Evolutionary conservation across 2,329 filamentous ascomycete species (phyloP).

Genomic region (Epichloe hybrida): DNA sequence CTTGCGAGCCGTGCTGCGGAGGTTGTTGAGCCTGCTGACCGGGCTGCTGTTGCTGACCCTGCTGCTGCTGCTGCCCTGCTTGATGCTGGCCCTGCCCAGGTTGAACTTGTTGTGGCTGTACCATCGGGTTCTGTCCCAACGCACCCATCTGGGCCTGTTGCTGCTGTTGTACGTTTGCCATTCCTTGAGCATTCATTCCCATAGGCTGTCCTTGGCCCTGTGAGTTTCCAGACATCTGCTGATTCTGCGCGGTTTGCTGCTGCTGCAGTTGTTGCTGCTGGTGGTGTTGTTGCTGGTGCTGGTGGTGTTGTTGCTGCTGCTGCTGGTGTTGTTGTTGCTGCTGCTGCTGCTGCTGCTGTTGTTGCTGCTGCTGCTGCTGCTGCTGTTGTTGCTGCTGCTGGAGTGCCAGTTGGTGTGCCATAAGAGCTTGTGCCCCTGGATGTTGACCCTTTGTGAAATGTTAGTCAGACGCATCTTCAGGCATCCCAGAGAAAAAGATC

Average conservation of each 20-base stretch:
- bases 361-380: constrained; percentile 33
- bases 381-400: constrained; percentile 23
- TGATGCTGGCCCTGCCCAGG: constrained; percentile 12
- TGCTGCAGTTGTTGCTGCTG: constrained; percentile 20
- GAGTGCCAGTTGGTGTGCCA: too few relatives aligned
- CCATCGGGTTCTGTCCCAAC: constrained; percentile 7
- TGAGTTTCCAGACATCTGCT: constrained; percentile 28
- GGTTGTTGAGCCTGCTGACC: constrained; percentile 32
- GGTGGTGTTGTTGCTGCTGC: constrained; percentile 10
- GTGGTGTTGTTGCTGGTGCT: constrained; percentile 27
- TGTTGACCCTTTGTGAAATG: too few relatives aligned
- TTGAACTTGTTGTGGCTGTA: constrained; percentile 10
- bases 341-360: constrained; percentile 29
- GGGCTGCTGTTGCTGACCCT: constrained; percentile 29
- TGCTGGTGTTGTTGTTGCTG: constrained; percentile 22
- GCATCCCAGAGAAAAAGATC: too few relatives aligned
- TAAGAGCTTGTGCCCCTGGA: too few relatives aligned
- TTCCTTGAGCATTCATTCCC: constrained; percentile 33
- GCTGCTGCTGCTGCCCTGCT: constrained; percentile 26
- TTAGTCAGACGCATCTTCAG: too few relatives aligned
- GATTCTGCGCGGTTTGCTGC: constrained; percentile 22
- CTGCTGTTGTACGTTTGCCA: constrained; percentile 25
- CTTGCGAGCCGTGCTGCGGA: constrained; percentile 11
- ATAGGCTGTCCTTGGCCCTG: constrained; percentile 26
- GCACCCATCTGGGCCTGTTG: constrained; percentile 8